Evolutionary conservation across 2,329 filamentous ascomycete species (phyloP).

Genomic region (Cryphonectria radicalis): DNA sequence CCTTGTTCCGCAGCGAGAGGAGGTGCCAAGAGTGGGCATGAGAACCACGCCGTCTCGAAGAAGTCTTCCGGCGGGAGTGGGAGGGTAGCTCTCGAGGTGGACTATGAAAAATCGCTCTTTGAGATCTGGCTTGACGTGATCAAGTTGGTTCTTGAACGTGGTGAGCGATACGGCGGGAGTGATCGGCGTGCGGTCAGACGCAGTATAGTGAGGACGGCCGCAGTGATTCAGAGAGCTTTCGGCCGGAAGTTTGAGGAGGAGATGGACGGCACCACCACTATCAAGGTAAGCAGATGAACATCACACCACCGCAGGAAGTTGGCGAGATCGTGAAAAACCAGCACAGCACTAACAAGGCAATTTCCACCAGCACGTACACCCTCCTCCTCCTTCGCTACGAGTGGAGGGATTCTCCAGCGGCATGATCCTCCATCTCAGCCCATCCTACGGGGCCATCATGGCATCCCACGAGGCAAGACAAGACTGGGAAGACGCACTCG

Average conservation of each 20-base stretch:
- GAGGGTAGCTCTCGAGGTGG: neutral
- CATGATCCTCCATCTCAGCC: neutral
- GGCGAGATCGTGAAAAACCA: neutral
- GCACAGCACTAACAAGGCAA: neutral
- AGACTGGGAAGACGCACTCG: neutral
- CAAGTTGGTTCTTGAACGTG: neutral
- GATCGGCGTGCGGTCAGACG: neutral
- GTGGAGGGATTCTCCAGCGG: neutral
- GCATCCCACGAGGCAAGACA: neutral
- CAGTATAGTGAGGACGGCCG: neutral
- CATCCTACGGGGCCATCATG: neutral
- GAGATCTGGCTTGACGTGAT: slow-evolving; percentile 1
- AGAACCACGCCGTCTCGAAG: neutral
- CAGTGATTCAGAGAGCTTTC: neutral
- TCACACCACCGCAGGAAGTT: neutral
- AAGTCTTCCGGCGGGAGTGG: neutral
- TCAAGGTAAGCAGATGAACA: neutral
- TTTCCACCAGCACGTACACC: neutral
- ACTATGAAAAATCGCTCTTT: neutral
- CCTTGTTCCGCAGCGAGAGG: neutral
- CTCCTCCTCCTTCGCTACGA: neutral
- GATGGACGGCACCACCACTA: neutral
- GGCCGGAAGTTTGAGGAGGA: neutral
- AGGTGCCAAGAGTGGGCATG: neutral
- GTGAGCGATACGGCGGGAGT: neutral